phyloP scores from a whole-genome alignment of 441 rosid genomes.

The Hura crepitans region DNA sequence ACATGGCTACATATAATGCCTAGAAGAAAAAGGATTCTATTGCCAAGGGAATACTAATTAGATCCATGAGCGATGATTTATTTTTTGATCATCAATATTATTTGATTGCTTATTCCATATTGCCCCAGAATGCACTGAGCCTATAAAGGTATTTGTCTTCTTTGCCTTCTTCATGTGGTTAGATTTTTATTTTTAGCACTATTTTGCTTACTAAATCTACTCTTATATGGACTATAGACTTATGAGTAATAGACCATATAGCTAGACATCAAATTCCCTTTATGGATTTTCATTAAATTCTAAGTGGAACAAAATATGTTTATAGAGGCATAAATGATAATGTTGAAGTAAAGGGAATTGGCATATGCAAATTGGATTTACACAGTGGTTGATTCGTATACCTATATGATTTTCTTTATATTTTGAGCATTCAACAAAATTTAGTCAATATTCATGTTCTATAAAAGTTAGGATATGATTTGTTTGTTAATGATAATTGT shows the following conservation, averaged over 20 bases:
- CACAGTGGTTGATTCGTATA: not conserved
- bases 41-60: not conserved
- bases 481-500: no score
- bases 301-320: not conserved
- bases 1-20: no score
- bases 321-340: not conserved
- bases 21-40: not conserved
- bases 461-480: not conserved
- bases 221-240: no score
- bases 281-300: no score
- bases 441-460: not conserved
- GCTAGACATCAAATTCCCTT: not conserved
- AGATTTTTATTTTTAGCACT: no score
- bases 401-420: not conserved
- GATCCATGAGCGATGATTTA: not conserved
- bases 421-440: not conserved
- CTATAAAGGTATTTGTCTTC: not conserved
- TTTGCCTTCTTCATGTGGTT: not conserved
- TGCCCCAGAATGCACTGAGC: constrained; percentile 4
- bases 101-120: not conserved
- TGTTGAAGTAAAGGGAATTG: not conserved
- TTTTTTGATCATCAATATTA: no score
- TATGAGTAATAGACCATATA: not conserved
- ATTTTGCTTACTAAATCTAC: no score
- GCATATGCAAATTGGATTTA: not conserved